Evolutionary conservation across 2,329 filamentous ascomycete species (phyloP), one percentile per base, ranked within the genome.

Genomic region (Helminthosporium solani): DNA sequence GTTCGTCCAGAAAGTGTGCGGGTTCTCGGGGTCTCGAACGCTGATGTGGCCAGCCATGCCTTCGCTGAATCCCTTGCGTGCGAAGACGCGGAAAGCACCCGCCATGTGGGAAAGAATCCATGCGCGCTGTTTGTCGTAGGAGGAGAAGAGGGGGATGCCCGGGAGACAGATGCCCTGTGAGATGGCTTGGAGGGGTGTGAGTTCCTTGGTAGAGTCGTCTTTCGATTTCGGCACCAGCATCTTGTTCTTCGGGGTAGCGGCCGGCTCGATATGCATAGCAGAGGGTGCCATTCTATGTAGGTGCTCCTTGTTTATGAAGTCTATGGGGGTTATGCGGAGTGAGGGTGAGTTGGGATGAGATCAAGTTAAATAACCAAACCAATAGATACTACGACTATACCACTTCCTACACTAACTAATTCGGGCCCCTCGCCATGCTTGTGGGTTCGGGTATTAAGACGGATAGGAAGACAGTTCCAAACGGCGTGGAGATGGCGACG

Each of bases 31-130:
- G 61, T 88, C 85, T 11, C 84, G 76, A 1, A 87, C 80, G 12
- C 74, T 79, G 53, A 88, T 88, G 65, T 87, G 84, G 0, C 85
- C 85, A 21, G 76, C 76, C 73, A 87, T 85, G 44, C 85, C 85
- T 27, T 88, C 85, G 0, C 80, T 82, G 67, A 82, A 86, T 40
- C 81, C 82, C 56, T 81, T 78, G 37, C 83, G 78, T 1, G 82
- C 75, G 64, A 86, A 87, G 61, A 86, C 78, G 21, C 85, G 81
- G 68, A 88, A 88, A 3, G 82, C 83, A 3, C 65, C 67, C 1
- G 84, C 83, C 77, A 86, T 86, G 67, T 87, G 84, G 21, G 80
- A 72, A 8, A 85, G 73, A 47, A 83, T 81, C 74, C 85, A 86
- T 58, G 76, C 75, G 16, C 86, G 80, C 46, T 87, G 77, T 37